These are phyloP conservation scores for Helicostylum pulchrum DNA, from an alignment of 192 early-diverging fungal genomes.

Conservation along the genomic window DNA sequence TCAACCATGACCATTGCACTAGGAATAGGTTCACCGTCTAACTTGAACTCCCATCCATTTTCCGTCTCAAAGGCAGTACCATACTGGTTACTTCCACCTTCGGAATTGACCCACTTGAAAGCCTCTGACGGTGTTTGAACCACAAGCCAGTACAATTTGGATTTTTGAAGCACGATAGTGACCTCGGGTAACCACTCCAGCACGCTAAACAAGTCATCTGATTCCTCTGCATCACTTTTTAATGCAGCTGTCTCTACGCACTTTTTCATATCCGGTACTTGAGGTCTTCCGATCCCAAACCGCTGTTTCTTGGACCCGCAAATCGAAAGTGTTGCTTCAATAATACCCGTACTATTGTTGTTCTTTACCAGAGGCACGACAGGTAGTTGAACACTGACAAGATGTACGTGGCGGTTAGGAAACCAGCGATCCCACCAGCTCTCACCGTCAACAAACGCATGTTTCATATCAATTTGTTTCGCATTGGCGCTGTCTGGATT, in stretches of 20 bases:
- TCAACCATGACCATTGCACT: conserved; percentile 10
- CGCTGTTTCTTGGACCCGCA: not conserved
- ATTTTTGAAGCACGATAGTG: conserved; percentile 7
- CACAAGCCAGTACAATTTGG: conserved; percentile 10
- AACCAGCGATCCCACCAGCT: conserved; percentile 23
- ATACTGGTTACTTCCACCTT: not conserved
- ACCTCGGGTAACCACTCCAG: conserved; percentile 16
- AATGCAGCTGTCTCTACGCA: conserved; percentile 8
- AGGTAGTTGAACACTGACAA: conserved; percentile 8
- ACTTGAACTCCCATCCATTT: conserved; percentile 4
- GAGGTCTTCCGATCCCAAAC: too few species aligned
- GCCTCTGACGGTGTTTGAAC: conserved; percentile 5
- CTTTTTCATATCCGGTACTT: conserved; percentile 1
- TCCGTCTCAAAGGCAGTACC: conserved; percentile 8
- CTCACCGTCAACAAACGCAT: not conserved
- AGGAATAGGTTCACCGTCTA: not conserved
- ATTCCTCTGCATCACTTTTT: not conserved
- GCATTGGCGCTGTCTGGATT: not conserved
- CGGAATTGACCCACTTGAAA: conserved; percentile 6
- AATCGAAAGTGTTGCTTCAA: conserved; percentile 9
- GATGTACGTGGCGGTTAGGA: conserved; percentile 14
- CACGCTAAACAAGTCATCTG: not conserved
- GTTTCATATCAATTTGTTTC: not conserved
- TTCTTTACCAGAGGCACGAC: not conserved
- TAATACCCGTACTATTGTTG: not conserved